Evolutionary conservation across 345 rosid species (phyloP), one percentile per base, ranked within the genome.

Genomic region (Murraya koenigii): DNA sequence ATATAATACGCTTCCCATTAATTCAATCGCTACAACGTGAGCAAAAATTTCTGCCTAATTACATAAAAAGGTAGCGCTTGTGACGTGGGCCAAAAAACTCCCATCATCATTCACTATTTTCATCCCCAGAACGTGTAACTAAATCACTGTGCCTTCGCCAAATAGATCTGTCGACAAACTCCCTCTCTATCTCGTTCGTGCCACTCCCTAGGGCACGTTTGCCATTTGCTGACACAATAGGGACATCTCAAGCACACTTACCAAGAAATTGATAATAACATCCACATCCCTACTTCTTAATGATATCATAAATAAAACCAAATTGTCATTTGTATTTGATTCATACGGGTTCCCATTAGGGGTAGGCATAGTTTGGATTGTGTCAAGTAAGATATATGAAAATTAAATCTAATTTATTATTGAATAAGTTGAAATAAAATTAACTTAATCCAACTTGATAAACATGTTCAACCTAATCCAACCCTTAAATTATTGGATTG

Each of bases 181-280:
- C 55, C 63, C 17, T 28, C 2, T 4, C 19, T 5, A 6, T 68
- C 71, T 65, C 13, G 26, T 56, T n/a, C 6, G 3, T 73, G 25
- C 54, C 76, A 76, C 19, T 77, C 69, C 79, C 74, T 78, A 77
- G 77, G 82, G 64, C 67, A 69, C 74, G 70, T 30, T 76, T 35
- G 68, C 58, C 75, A 71, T 55, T 72, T 39, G 58, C 70, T 65
- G 41, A 10, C n/a, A n/a, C 32, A 66, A 59, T 71, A 80, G 71
- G 19, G 82, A 85, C 88, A 79, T 68, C 69, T 72, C 79, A 30
- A 14, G 84, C 81, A 74, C 84, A 65, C 66, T 82, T 32, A 32
- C 74, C 75, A 20, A 75, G 65, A 60, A 25, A 15, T 19, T 63
- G 30, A 19, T 1, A 52, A 52, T 52, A 52, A 17, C 56, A 52